Evolutionary conservation across 2,329 filamentous ascomycete genomes (phyloP).

Genomic region (Sporothrix brasiliensis): DNA sequence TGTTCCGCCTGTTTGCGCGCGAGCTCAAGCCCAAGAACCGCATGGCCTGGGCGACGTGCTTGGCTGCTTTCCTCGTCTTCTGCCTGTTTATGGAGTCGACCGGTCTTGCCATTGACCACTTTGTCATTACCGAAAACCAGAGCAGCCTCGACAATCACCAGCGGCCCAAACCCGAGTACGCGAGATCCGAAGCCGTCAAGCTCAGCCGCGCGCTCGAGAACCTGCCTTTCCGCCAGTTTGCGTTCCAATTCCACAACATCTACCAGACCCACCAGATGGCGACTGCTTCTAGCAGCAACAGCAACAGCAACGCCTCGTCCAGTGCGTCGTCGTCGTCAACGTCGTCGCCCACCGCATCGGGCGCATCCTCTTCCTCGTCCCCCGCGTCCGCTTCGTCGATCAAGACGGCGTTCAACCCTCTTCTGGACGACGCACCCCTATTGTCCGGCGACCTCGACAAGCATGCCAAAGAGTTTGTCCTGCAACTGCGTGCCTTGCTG

Average conservation of each 20-base stretch:
- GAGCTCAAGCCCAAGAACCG: slow-evolving; percentile 58
- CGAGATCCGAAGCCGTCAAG: slow-evolving; percentile 50
- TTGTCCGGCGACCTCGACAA: slow-evolving; percentile 52
- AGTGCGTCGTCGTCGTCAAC: background rate
- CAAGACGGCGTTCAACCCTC: slow-evolving; percentile 55
- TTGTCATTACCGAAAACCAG: slow-evolving; percentile 56
- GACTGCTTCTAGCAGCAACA: slow-evolving; percentile 45
- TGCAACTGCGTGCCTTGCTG: slow-evolving; percentile 49
- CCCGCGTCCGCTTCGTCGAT: background rate
- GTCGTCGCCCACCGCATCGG: slow-evolving; percentile 22
- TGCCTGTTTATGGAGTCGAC: slow-evolving; percentile 63
- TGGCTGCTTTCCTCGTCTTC: slow-evolving; percentile 59
- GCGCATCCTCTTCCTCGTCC: background rate
- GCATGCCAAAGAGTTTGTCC: slow-evolving; percentile 52
- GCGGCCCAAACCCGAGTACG: slow-evolving; percentile 39
- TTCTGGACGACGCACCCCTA: slow-evolving; percentile 51
- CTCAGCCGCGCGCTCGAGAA: slow-evolving; percentile 58
- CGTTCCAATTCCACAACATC: slow-evolving; percentile 62
- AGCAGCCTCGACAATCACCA: slow-evolving; percentile 47
- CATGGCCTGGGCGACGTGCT: slow-evolving; percentile 59
- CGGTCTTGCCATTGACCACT: slow-evolving; percentile 57
- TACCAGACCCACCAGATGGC: slow-evolving; percentile 61
- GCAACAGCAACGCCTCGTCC: background rate
- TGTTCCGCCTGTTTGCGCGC: slow-evolving; percentile 58
- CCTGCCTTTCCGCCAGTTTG: slow-evolving; percentile 63